Percentiles rank a stretch among this genome's conserved stretches.
phyloP scores from a whole-genome alignment of 108 stramenopile genomes.

The Pinguiococcus pyrenoidosus region DNA sequence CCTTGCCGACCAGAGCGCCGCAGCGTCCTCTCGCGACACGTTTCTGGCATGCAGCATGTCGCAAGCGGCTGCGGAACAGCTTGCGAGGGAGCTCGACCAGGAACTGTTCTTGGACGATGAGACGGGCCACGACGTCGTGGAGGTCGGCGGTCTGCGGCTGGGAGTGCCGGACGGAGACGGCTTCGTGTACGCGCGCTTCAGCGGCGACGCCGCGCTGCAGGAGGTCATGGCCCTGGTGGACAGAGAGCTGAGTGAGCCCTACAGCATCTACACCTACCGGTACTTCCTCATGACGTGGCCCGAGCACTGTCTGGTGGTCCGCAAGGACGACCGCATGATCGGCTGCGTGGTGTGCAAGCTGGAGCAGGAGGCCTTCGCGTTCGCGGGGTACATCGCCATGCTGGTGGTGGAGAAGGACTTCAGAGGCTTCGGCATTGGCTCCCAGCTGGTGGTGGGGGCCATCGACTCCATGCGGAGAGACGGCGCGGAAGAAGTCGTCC shows the following conservation, averaged over 20 bases:
- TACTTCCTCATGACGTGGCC: slow-evolving; percentile 52
- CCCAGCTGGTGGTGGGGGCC: slow-evolving; percentile 23
- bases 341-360: neutral
- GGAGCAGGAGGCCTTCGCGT: slow-evolving; percentile 11
- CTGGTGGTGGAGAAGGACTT: slow-evolving; percentile 40
- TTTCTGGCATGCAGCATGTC: too few relatives aligned
- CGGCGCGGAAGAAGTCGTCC: slow-evolving; percentile 39
- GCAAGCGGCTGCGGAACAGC: too few relatives aligned
- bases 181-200: too few relatives aligned
- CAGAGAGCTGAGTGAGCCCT: slow-evolving; percentile 46
- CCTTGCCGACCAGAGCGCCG: too few relatives aligned
- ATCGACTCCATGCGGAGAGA: slow-evolving; percentile 33
- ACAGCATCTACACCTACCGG: slow-evolving; percentile 51
- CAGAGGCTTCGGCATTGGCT: slow-evolving; percentile 28
- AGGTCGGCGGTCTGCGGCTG: too few relatives aligned
- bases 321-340: neutral
- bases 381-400: slow-evolving; percentile 53
- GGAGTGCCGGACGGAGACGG: too few relatives aligned
- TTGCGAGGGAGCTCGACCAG: too few relatives aligned
- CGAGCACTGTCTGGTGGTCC: slow-evolving; percentile 35
- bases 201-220: neutral
- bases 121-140: too few relatives aligned
- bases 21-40: too few relatives aligned
- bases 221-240: slow-evolving; percentile 40
- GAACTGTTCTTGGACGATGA: too few relatives aligned